phyloP scores from a whole-genome alignment of 768 basidiomycete genomes.

The Boletus huronensis region DNA sequence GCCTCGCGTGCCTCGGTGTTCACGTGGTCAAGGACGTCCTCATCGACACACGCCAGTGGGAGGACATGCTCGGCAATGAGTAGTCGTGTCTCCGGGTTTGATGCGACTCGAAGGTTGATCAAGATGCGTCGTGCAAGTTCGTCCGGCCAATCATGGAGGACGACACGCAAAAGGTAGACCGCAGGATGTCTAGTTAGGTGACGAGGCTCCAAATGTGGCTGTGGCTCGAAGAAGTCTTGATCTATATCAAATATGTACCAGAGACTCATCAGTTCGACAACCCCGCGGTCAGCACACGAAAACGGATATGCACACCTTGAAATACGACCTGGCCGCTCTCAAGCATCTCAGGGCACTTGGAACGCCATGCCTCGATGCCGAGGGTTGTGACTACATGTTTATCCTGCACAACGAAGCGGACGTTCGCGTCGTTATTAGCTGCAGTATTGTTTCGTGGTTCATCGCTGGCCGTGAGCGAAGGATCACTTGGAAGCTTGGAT shows the following conservation, averaged over 20 bases:
- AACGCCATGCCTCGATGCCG: slow-evolving; percentile 56
- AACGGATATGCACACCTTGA: slow-evolving; percentile 36
- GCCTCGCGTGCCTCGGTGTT: slow-evolving; percentile 5
- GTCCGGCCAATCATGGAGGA: slow-evolving; percentile 81
- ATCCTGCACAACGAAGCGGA: slow-evolving; percentile 58
- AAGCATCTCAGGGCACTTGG: slow-evolving; percentile 55
- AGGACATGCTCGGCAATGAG: slow-evolving; percentile 71
- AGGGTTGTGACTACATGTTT: slow-evolving; percentile 50
- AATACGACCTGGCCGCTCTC: slow-evolving; percentile 51
- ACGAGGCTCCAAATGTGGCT: slow-evolving; percentile 37
- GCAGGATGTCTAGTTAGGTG: slow-evolving; percentile 42
- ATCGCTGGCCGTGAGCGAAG: not conserved
- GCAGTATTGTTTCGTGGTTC: slow-evolving; percentile 13
- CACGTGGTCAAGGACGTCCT: slow-evolving; percentile 11
- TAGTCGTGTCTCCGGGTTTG: slow-evolving; percentile 46
- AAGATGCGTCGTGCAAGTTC: slow-evolving; percentile 45
- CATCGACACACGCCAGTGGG: slow-evolving; percentile 66
- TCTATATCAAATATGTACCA: slow-evolving; percentile 34
- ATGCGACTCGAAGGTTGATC: slow-evolving; percentile 40
- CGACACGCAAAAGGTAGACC: slow-evolving; percentile 66
- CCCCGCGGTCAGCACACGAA: not conserved
- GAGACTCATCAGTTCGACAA: not conserved
- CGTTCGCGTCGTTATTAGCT: slow-evolving; percentile 29
- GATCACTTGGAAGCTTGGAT: not conserved
- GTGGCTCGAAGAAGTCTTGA: slow-evolving; percentile 75